Conservation (phyloP, 352 stramenopile species). For the Phytophthora meadii region DNA sequence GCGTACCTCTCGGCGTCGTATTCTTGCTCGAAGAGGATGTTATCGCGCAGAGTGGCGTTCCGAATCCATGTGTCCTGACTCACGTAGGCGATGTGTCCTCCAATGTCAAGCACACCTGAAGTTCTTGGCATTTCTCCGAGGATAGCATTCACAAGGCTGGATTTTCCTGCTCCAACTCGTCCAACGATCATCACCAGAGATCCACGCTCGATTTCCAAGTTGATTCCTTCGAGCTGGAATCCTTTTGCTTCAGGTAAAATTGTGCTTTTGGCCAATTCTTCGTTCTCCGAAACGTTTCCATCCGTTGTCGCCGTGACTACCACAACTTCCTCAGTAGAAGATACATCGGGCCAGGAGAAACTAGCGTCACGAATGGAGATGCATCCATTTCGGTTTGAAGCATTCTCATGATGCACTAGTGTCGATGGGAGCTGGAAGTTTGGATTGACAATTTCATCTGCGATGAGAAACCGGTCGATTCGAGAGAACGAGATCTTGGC, state of each 20-base stretch:
- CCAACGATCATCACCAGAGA: constrained; percentile 63
- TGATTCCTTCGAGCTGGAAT: constrained; percentile 38
- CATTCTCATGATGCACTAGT: neutral
- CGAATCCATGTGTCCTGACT: constrained; percentile 94
- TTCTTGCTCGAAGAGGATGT: constrained; percentile 85
- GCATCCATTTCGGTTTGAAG: neutral
- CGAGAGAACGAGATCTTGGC: constrained; percentile 26
- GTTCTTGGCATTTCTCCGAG: too few relatives aligned
- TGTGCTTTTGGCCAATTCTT: neutral
- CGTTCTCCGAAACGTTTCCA: neutral
- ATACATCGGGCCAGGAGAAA: constrained; percentile 24
- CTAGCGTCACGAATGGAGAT: constrained; percentile 16
- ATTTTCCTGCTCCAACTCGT: too few relatives aligned
- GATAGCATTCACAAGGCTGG: too few relatives aligned
- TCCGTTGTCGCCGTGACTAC: constrained; percentile 3
- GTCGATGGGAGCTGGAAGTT: neutral
- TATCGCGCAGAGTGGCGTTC: constrained; percentile 89
- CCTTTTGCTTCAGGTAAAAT: constrained; percentile 62
- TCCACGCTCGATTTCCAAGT: constrained; percentile 67
- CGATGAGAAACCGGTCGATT: constrained; percentile 16
- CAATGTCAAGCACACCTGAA: too few relatives aligned
- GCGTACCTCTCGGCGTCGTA: constrained; percentile 47
- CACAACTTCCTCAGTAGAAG: constrained; percentile 16
- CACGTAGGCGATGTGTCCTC: too few relatives aligned
- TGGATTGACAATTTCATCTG: constrained; percentile 1